phyloP scores from a whole-genome alignment of 768 basidiomycete species.

The Tylopilus intermedius region DNA sequence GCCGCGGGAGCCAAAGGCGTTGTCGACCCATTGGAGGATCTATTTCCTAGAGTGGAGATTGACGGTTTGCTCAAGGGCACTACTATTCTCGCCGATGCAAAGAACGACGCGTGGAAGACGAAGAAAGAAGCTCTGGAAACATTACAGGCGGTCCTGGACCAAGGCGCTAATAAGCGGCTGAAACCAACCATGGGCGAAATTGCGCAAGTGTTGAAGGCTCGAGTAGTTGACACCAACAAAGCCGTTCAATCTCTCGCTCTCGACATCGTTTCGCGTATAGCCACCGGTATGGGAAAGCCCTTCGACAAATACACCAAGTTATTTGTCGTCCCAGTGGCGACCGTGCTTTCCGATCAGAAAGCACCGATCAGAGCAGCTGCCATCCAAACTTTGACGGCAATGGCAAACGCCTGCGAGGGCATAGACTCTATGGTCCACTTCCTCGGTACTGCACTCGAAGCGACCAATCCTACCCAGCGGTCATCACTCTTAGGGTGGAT shows the following conservation, averaged over 20 bases:
- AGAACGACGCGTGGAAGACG: slow-evolving; percentile 94
- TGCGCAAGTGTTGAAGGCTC: slow-evolving; percentile 77
- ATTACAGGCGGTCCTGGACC: slow-evolving; percentile 78
- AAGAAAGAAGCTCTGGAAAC: slow-evolving; percentile 93
- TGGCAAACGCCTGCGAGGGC: slow-evolving; percentile 79
- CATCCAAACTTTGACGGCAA: slow-evolving; percentile 71
- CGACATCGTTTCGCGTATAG: slow-evolving; percentile 85
- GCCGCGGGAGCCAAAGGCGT: slow-evolving; percentile 36
- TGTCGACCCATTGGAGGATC: slow-evolving; percentile 80
- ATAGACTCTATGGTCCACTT: slow-evolving; percentile 78
- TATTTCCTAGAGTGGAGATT: slow-evolving; percentile 93
- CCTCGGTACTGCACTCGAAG: slow-evolving; percentile 76
- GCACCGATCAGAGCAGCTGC: slow-evolving; percentile 77
- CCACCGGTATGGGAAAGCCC: slow-evolving; percentile 90
- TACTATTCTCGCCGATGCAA: slow-evolving; percentile 73
- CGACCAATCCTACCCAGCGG: slow-evolving; percentile 82
- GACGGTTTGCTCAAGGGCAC: slow-evolving; percentile 82
- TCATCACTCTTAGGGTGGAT: slow-evolving; percentile 77
- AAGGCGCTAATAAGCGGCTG: slow-evolving; percentile 86
- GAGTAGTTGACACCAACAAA: slow-evolving; percentile 90
- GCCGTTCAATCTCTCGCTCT: slow-evolving; percentile 87
- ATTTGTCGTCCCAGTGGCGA: slow-evolving; percentile 70
- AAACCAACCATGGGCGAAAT: slow-evolving; percentile 94
- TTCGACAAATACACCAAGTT: slow-evolving; percentile 87
- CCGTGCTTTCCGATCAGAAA: slow-evolving; percentile 91